Conservation (phyloP, 352 stramenopile genomes). For the Aphanomyces invadans region DNA sequence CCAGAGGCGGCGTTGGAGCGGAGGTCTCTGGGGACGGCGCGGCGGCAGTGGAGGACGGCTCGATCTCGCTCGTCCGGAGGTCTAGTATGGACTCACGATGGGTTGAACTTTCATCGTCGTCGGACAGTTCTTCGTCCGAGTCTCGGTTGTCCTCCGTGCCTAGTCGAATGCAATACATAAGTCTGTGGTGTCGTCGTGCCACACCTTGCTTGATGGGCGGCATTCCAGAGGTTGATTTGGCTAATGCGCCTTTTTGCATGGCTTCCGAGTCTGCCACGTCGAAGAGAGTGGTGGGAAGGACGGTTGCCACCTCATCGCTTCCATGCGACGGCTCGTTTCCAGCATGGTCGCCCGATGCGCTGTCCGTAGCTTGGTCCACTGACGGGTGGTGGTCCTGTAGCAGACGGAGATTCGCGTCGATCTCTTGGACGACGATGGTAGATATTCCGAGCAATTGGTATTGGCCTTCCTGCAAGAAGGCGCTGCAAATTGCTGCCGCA, state of each 20-base stretch:
- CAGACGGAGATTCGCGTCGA: constrained; percentile 17
- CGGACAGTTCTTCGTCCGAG: constrained; percentile 34
- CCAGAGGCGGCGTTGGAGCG: background rate
- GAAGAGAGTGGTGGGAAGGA: constrained; percentile 35
- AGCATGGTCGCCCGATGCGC: too few species aligned
- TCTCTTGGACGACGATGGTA: constrained; percentile 30
- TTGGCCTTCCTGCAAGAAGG: constrained; percentile 7
- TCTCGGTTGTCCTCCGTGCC: constrained; percentile 21
- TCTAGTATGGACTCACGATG: background rate
- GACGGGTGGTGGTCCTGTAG: too few species aligned
- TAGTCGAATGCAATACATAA: background rate
- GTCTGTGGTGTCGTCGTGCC: background rate
- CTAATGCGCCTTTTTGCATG: constrained; percentile 31
- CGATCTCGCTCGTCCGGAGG: background rate
- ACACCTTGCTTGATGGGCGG: background rate
- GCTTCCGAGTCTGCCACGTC: constrained; percentile 47
- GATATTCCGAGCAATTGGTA: constrained; percentile 14
- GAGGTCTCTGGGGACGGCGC: background rate
- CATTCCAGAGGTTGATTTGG: background rate
- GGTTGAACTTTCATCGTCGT: constrained; percentile 27
- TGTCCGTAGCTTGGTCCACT: background rate
- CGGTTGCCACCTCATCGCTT: background rate
- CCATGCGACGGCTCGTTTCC: constrained; percentile 24
- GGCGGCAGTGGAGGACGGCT: background rate
- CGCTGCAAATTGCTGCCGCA: background rate